Base-by-base conservation (phyloP, 495 filamentous ascomycete species). In the Xylaria scruposa region DNA sequence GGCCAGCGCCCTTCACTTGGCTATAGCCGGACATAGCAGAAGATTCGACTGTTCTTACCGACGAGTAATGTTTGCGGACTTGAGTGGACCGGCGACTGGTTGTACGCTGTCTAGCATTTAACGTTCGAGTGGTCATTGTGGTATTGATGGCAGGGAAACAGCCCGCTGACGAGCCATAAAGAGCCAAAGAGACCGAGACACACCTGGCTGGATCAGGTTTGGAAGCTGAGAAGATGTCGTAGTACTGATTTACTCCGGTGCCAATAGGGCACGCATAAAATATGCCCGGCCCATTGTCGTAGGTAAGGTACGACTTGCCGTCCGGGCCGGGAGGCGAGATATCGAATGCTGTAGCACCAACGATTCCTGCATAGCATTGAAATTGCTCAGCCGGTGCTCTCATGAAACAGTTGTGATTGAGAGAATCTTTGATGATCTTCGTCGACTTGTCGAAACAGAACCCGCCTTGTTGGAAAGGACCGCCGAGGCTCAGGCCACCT, bases 351-450 rank as follows among this genome's bases (percentile, higher is more conserved):
- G 74, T 79, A 26, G 60, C 68, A 8, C 76, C 76, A 19, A 76
- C 59, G 24, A 72, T 56, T 42, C 76, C 76, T 21, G 76, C 73
- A 38, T 76, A 76, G 44, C 78, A 80, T 33, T 75, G 61, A 51
- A 80, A 80, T 46, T 78, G 71, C 44, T 75, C 68, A 8, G 62
- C 60, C 10, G 78, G 78, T 5, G 10, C 72, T 61, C 73, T 71
- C 75, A 80, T 78, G 69, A 78, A 78, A 74, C 78, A 80, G 47
- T 73, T 72, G 53, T 78, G 73, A 19, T 70, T 68, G 10, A 77
- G 67, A 19, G 67, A 24, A 63, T 80, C 78, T n/a, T 73, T 60
- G 61, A 80, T 69, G n/a, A 75, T 77, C 51, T 71, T 73, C 3
- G 72, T 64, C 42, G 73, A 70, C 70, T 70, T 74, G 46, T 80